Percentiles rank a stretch among this genome's conserved stretches.
Conservation (phyloP, 345 rosid species). For the Camelina hispida region DNA sequence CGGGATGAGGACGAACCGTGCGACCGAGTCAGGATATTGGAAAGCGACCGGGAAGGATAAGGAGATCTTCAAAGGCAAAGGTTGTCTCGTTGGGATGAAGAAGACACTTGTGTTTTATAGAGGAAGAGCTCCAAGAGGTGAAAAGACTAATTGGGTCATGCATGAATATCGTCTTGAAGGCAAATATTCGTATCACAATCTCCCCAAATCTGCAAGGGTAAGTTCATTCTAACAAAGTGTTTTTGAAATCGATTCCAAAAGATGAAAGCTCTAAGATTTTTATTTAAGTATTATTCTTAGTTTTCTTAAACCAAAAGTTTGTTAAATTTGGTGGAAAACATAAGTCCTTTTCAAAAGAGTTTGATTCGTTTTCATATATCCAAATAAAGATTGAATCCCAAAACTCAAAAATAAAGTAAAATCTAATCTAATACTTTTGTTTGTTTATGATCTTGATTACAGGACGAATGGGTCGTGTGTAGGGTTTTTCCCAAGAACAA, state of each 20-base stretch:
- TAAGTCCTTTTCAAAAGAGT: constrained; percentile 33
- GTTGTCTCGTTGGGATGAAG: constrained; percentile 91
- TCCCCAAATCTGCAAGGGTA: constrained; percentile 77
- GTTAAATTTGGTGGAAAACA: constrained; percentile 26
- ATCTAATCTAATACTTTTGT: constrained; percentile 19
- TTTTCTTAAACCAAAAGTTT: constrained; percentile 37
- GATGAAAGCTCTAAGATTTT: constrained; percentile 12
- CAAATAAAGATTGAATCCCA: constrained; percentile 22
- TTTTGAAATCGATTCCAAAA: constrained; percentile 14
- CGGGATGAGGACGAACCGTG: constrained; percentile 95
- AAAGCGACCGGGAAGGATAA: constrained; percentile 98
- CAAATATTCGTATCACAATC: constrained; percentile 76
- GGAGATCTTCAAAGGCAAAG: constrained; percentile 67
- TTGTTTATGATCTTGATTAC: constrained; percentile 31
- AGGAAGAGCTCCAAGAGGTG: constrained; percentile 98
- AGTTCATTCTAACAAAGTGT: background rate
- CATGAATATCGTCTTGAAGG: constrained; percentile 96
- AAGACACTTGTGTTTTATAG: constrained; percentile 95
- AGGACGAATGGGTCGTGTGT: constrained; percentile 99
- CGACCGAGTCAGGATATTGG: constrained; percentile 94
- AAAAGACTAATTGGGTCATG: constrained; percentile 96
- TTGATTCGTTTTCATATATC: constrained; percentile 25
- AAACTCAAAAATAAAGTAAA: background rate
- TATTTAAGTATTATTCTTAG: constrained; percentile 20
- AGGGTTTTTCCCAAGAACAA: constrained; percentile 90